These are phyloP conservation scores for Chaetoceros tenuissimus DNA, from an alignment of 108 stramenopile species.

Conservation along the genomic window DNA sequence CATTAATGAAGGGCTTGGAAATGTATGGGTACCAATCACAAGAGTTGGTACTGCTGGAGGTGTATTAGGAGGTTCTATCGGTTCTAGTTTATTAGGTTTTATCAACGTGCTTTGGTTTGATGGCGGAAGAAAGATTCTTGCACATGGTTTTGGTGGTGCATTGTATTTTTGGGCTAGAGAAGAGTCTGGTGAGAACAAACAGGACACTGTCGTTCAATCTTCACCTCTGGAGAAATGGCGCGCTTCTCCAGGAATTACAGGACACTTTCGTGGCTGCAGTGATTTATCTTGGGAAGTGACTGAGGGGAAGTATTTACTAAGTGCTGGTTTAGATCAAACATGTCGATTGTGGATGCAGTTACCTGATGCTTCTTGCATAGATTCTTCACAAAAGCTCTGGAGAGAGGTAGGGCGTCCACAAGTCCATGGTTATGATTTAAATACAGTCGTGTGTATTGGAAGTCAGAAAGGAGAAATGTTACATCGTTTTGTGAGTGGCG, in stretches of 20 bases:
- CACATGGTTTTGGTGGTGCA: slow-evolving; percentile 81
- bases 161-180: slow-evolving; percentile 53
- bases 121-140: slow-evolving; percentile 44
- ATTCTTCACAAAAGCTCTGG: slow-evolving; percentile 24
- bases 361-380: neutral
- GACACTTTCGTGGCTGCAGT: slow-evolving; percentile 67
- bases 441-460: slow-evolving; percentile 54
- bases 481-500: slow-evolving; percentile 69
- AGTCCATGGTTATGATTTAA: slow-evolving; percentile 83
- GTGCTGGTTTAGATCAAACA: slow-evolving; percentile 72
- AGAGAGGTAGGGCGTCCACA: slow-evolving; percentile 78
- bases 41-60: slow-evolving; percentile 87
- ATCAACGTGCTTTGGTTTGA: slow-evolving; percentile 31
- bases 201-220: neutral
- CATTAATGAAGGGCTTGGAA: slow-evolving; percentile 7
- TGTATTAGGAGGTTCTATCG: slow-evolving; percentile 74
- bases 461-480: slow-evolving; percentile 28
- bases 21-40: slow-evolving; percentile 74
- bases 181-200: slow-evolving; percentile 9
- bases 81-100: slow-evolving; percentile 70
- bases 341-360: slow-evolving; percentile 73
- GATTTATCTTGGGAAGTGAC: slow-evolving; percentile 74
- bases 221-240: slow-evolving; percentile 42
- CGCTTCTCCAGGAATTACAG: slow-evolving; percentile 71
- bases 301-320: slow-evolving; percentile 67